phyloP scores from a whole-genome alignment of 192 early-diverging fungal species.

The Coemansia asiatica region DNA sequence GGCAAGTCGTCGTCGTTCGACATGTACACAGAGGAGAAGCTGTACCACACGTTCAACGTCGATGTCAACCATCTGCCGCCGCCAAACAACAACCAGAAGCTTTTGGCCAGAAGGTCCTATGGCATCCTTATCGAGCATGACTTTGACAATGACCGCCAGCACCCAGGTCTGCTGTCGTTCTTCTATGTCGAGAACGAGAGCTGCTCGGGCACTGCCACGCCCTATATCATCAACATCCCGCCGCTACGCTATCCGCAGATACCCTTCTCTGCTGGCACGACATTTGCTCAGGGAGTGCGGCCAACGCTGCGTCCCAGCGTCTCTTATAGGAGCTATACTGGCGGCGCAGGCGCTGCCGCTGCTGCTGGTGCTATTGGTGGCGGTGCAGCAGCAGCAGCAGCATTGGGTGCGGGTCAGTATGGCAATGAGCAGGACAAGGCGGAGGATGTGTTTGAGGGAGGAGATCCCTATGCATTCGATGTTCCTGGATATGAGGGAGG shows the following conservation, averaged over 20 bases:
- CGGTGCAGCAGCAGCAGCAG: background rate
- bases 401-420: background rate
- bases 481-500: slow-evolving; percentile 31
- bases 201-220: slow-evolving; percentile 40
- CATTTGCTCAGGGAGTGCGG: slow-evolving; percentile 6
- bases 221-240: slow-evolving; percentile 51
- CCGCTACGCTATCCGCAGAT: slow-evolving; percentile 46
- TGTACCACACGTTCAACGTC: slow-evolving; percentile 67
- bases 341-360: background rate
- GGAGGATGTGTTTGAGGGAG: slow-evolving; percentile 10
- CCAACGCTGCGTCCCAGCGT: slow-evolving; percentile 25
- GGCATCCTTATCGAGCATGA: slow-evolving; percentile 51
- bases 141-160: slow-evolving; percentile 48
- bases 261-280: slow-evolving; percentile 2
- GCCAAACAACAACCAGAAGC: slow-evolving; percentile 53
- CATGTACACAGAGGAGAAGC: slow-evolving; percentile 65
- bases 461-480: slow-evolving; percentile 41
- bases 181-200: slow-evolving; percentile 54
- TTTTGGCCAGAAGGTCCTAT: slow-evolving; percentile 63
- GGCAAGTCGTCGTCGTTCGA: slow-evolving; percentile 60
- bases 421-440: background rate
- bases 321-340: slow-evolving; percentile 35
- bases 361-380: slow-evolving; percentile 3
- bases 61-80: slow-evolving; percentile 60
- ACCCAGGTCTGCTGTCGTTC: slow-evolving; percentile 45